These are phyloP conservation scores for Xylaria sp. DNA, from an alignment of 2,329 filamentous ascomycete species.

Conservation along the genomic window DNA sequence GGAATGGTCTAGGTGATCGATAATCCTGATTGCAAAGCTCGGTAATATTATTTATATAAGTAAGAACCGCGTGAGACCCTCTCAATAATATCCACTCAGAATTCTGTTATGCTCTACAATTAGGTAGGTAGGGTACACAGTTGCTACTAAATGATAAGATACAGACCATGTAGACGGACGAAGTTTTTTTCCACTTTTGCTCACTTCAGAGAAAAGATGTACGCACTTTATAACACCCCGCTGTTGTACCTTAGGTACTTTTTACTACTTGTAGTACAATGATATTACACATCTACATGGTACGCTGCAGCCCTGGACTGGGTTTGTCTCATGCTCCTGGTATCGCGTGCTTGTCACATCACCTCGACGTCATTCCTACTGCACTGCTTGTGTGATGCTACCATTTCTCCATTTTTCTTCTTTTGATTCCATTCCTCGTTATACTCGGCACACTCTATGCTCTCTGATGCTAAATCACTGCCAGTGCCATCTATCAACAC, in stretches of 20 bases:
- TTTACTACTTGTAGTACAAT: background rate
- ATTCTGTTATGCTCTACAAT: background rate
- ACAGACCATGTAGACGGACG: background rate
- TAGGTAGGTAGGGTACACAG: background rate
- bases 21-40: slow-evolving; percentile 2
- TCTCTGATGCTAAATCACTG: no score
- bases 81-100: background rate
- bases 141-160: background rate
- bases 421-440: slow-evolving; percentile 7
- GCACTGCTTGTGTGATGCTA: background rate
- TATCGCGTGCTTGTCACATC: slow-evolving; percentile 41
- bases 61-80: background rate
- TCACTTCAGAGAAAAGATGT: background rate
- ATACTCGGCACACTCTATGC: background rate
- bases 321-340: slow-evolving; percentile 14
- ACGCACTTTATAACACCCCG: background rate
- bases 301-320: slow-evolving; percentile 26
- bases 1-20: slow-evolving; percentile 18
- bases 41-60: background rate
- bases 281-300: slow-evolving; percentile 16
- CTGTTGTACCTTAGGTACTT: background rate
- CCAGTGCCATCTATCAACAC: no score
- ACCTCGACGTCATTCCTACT: slow-evolving; percentile 45
- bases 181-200: background rate
- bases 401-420: background rate